Evolutionary conservation across 495 filamentous ascomycete genomes (phyloP).

Genomic region (Penicillium argentinense): DNA sequence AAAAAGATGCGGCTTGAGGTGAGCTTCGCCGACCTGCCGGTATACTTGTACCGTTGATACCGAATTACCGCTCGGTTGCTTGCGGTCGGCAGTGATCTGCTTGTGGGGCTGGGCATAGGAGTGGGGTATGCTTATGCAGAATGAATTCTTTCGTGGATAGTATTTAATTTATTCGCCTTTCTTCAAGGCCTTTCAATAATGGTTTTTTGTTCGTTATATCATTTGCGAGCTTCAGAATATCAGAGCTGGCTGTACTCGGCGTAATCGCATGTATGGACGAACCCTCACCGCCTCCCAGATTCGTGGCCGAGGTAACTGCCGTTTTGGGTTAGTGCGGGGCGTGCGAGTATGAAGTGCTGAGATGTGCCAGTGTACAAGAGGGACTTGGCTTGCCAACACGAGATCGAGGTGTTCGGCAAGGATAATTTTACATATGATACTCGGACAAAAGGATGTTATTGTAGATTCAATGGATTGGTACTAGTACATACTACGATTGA

Average conservation of each 20-base stretch:
- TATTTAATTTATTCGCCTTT: background rate
- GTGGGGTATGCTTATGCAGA: background rate
- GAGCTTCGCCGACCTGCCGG: background rate
- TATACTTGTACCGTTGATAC: background rate
- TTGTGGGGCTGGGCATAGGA: background rate
- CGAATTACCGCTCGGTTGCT: conserved; percentile 1
- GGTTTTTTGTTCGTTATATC: too few relatives aligned
- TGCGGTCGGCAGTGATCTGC: conserved; percentile 1
- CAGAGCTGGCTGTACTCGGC: conserved; percentile 4
- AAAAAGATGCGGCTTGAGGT: conserved; percentile 10
- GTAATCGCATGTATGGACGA: background rate
- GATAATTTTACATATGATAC: too few relatives aligned
- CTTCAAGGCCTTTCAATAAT: too few relatives aligned
- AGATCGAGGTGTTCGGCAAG: too few relatives aligned
- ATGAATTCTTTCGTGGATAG: background rate
- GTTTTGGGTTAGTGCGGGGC: conserved; percentile 18
- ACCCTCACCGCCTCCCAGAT: conserved; percentile 16
- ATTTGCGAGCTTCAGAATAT: too few relatives aligned
- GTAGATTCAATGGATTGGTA: conserved; percentile 1
- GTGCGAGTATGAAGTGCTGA: background rate
- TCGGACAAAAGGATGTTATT: background rate
- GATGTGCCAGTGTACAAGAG: too few relatives aligned
- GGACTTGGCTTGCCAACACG: too few relatives aligned
- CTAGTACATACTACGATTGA: conserved; percentile 6
- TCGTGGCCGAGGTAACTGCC: conserved; percentile 18